Base-by-base conservation (phyloP, 805 yeast genomes). In the Priceomyces fermenticarens region DNA sequence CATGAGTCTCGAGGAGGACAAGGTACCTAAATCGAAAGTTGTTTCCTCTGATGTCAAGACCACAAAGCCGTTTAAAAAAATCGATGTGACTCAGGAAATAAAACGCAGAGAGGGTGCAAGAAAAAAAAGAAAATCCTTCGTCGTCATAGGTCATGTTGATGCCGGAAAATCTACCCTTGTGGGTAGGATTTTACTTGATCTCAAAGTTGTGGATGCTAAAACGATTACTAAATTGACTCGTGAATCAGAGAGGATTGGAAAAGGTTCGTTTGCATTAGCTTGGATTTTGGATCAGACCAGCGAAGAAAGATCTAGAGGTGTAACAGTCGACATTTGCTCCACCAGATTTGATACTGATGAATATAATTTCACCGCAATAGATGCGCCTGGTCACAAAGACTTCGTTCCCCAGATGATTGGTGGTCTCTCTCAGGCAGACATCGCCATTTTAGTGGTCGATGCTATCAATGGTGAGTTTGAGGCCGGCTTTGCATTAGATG, bases 351-450 rank as follows among this genome's bases (percentile, higher is more conserved):
- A 80, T 50, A 83, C 90, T 2, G 39, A 54, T 1, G 57, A 51
- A 2, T 70, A 80, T 4, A 62, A 72, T 36, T 84, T 82, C 56
- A 81, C 88, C 0, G 82, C 88, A 3, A 78, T 86, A 41, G 95
- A 86, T 63, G 89, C 95, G 0, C 95, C 95, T 0, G 95, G 95
- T 0, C 95, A 86, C 60, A 72, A 74, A 45, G 93, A 86, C 53
- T 86, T 83, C 58, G 85, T 86, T 26, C 95, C 95, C 3, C 87
- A 84, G 52, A 84, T 86, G 88, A 85, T 86, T 49, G 85, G 87
- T 23, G 95, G 95, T 23, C 84, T 86, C 1, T 65, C 85, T 2
- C 89, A 84, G 53, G 90, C 93, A 0, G 93, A 86, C 52, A 58
- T 81, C 32, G 90, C 90, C 0, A 67, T 86, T 12, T 67, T 85